Conservation (phyloP, 257 asterid species). For the Voacanga thouarsii region DNA sequence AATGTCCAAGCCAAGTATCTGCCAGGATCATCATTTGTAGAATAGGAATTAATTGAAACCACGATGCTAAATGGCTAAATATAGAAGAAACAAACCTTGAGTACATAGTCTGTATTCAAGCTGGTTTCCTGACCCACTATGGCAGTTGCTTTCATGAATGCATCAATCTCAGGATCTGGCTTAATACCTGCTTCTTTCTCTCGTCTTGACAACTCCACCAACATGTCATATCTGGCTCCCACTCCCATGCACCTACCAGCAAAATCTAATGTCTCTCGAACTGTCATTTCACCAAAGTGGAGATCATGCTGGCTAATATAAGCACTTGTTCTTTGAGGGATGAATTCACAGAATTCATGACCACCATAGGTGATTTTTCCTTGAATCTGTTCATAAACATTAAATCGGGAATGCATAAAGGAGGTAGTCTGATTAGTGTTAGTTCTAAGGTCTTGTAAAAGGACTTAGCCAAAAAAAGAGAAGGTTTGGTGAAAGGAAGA, state of each 20-base stretch:
- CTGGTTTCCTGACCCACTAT: conserved; percentile 68
- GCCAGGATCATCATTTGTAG: conserved; percentile 4
- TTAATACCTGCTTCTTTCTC: conserved; percentile 52
- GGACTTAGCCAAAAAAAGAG: too few relatives aligned
- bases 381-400: conserved; percentile 38
- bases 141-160: conserved; percentile 82
- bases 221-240: conserved; percentile 73
- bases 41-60: not conserved
- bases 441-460: not conserved
- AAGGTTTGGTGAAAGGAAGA: not conserved
- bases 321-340: conserved; percentile 57
- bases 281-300: conserved; percentile 92
- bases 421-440: not conserved
- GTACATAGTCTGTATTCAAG: conserved; percentile 73
- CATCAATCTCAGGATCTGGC: conserved; percentile 67
- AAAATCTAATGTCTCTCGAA: conserved; percentile 72
- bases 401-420: not conserved
- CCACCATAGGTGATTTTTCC: conserved; percentile 88
- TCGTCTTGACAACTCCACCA: conserved; percentile 57
- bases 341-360: conserved; percentile 66
- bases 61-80: not conserved
- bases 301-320: conserved; percentile 59
- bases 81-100: conserved; percentile 48
- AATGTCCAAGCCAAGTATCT: conserved; percentile 86
- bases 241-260: conserved; percentile 26